Evolutionary conservation across 495 filamentous ascomycete species (phyloP).

Genomic region (Durotheca rogersii): DNA sequence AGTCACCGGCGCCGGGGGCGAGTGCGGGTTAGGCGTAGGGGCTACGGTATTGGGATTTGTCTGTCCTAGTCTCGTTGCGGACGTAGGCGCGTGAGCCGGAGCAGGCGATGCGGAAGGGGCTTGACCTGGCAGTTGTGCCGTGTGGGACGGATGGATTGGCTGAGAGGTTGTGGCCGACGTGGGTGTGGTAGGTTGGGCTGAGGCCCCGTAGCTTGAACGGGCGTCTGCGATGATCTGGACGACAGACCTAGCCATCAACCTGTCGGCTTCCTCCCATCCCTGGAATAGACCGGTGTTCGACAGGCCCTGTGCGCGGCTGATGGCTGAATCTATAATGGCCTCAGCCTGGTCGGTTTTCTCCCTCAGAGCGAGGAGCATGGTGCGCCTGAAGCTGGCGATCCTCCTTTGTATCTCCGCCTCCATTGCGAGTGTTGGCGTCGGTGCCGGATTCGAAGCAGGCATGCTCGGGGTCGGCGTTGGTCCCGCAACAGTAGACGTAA

Average conservation of each 20-base stretch:
- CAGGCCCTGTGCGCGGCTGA: slow-evolving; percentile 35
- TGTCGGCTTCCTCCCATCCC: slow-evolving; percentile 38
- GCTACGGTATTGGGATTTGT: slow-evolving; percentile 8
- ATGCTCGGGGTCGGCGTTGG: slow-evolving; percentile 24
- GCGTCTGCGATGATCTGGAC: slow-evolving; percentile 36
- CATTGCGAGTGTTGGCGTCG: slow-evolving; percentile 19
- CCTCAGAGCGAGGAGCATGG: slow-evolving; percentile 32
- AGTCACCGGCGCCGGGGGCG: background rate
- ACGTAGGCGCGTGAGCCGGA: slow-evolving; percentile 16
- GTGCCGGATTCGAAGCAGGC: slow-evolving; percentile 29
- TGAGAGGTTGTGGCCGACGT: slow-evolving; percentile 6
- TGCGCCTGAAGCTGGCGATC: slow-evolving; percentile 29
- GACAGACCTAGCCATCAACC: slow-evolving; percentile 36
- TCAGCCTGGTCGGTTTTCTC: slow-evolving; percentile 36
- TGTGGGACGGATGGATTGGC: slow-evolving; percentile 9
- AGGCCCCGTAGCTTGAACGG: slow-evolving; percentile 25
- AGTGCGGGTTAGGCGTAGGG: slow-evolving; percentile 2
- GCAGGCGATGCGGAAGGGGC: slow-evolving; percentile 27
- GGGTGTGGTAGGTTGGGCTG: slow-evolving; percentile 13
- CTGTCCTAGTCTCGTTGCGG: slow-evolving; percentile 2
- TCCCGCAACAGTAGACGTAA: slow-evolving; percentile 4
- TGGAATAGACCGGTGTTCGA: slow-evolving; percentile 28
- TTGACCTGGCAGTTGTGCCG: slow-evolving; percentile 18
- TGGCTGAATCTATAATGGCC: slow-evolving; percentile 33
- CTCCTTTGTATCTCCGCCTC: slow-evolving; percentile 37